These are phyloP conservation scores for Auriscalpium vulgare DNA, from an alignment of 768 basidiomycete species.

Conservation along the genomic window DNA sequence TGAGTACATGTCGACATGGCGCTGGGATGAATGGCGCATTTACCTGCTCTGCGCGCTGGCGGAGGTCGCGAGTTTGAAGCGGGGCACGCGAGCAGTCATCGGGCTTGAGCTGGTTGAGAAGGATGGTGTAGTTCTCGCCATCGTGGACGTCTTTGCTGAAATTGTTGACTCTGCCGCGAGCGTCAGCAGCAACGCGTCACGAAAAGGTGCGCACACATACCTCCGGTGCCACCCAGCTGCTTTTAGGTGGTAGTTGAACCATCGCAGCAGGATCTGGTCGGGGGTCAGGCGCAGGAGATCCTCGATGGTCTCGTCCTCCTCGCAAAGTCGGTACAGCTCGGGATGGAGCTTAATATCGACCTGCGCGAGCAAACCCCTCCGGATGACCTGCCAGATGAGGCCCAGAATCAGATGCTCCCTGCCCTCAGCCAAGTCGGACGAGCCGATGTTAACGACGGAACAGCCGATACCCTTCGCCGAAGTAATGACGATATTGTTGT, in stretches of 20 bases:
- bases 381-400: constrained; percentile 97
- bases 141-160: constrained; percentile 97
- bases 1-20: background rate
- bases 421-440: constrained; percentile 86
- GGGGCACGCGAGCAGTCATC: constrained; percentile 88
- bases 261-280: constrained; percentile 94
- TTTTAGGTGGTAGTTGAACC: constrained; percentile 99
- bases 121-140: constrained; percentile 94
- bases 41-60: constrained; percentile 79
- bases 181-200: too few relatives aligned
- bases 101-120: constrained; percentile 93
- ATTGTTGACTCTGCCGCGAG: constrained; percentile 72
- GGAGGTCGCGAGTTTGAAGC: constrained; percentile 76
- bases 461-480: constrained; percentile 98
- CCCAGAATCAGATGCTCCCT: constrained; percentile 95
- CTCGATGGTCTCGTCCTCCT: constrained; percentile 95
- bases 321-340: constrained; percentile 90
- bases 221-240: constrained; percentile 86
- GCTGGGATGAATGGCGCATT: constrained; percentile 1
- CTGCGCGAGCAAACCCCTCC: constrained; percentile 85
- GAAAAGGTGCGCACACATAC: constrained; percentile 28
- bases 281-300: constrained; percentile 90
- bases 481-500: constrained; percentile 99
- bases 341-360: constrained; percentile 99
- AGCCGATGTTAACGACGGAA: constrained; percentile 97